Evolutionary conservation across 352 stramenopile species (phyloP), one percentile per base, ranked within the genome.

Genomic region (Plasmopara viticola): DNA sequence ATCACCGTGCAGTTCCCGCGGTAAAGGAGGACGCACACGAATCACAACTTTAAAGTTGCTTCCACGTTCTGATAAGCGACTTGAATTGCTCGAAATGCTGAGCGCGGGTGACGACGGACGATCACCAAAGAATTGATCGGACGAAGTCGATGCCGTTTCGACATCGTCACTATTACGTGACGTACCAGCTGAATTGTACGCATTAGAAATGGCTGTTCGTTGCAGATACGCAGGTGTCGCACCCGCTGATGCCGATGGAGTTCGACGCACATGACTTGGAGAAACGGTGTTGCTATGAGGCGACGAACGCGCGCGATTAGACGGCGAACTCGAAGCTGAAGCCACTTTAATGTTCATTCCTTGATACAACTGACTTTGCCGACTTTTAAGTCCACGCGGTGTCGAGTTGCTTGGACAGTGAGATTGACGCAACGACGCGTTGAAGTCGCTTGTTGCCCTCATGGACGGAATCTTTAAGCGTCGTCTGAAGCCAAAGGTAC

Each of bases 1-100:
- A 38, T 97, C 85, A 2, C 84, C 82, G 42, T 95, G 77, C 0
- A 97, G 69, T 57, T 97, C 90, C 28, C 90, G 67, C 0, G 85
- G 84, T 15, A 97, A 58, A 2, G 89, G 89, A 0, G 90, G 90
- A 0, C 90, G 82, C 20, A 96, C 86, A 42, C 90, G 80, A 53
- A 97, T 94, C n/a, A 97, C 90, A 41, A 97, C 90, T 48, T 95
- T 95, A 60, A 96, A 95, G 64, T 95, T 95, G 51, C 74, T 84
- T 2, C 79, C 79, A 8, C 79, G 76, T 48, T 78, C 71, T 6
- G 34, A 33, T 29, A 60, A 77, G 18, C 68, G 59, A 50, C 64
- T 78, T 10, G 53, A 60, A 45, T 28, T 70, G 33, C 60, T 71
- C 8, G 47, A 63, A 13, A 55, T 64, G 13, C 62, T 75, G 50